Evolutionary conservation across 2,329 filamentous ascomycete genomes (phyloP), one percentile per base, ranked within the genome.

Genomic region (Exophiala oligosperma): DNA sequence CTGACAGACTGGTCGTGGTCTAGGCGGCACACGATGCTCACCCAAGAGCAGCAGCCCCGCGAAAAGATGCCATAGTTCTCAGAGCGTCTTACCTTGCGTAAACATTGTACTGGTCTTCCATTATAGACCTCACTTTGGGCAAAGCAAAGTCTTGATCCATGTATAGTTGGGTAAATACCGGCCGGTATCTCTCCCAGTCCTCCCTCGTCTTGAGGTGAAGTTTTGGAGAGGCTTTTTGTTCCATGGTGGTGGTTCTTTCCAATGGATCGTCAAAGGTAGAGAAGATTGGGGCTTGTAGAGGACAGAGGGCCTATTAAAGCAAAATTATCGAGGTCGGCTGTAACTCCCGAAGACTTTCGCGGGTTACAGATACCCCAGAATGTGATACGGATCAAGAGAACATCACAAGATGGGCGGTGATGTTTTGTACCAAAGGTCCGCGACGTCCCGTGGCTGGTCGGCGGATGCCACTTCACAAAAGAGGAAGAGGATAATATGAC

Each of bases 61-160:
- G n/a, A 11, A 23, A 21, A 4, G 40, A 43, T 43, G 21, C n/a
- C 21, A 23, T 43, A n/a, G 21, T 23, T 8, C 21, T 43, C 40
- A 43, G 26, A 32, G n/a, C 21, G 40, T 11, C 57, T 50, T 46
- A 60, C 57, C 89, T 90, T 24, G 90, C 88, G 29, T 83, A 79
- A 72, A 92, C 90, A 60, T 83, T 80, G 76, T 88, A 79, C 57
- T 81, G 76, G 57, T 76, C 76, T 64, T 79, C 83, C 79, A 91
- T 86, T 67, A 86, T 86, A 14, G 85, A 79, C 77, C 90, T 88
- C 29, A 93, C 87, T 64, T 92, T 85, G 65, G 88, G 84, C 56
- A 92, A 74, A 38, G 84, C 82, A 24, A 28, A 28, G 23, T 85
- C 84, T 73, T 93, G 87, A 58, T 86, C 83, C 63, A 92, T 89